A percentile compares a stretch with the other conserved stretches of the same genome.
These are phyloP conservation scores for Blastocystis sp. DNA, from an alignment of 352 stramenopile species.

Conservation along the genomic window DNA sequence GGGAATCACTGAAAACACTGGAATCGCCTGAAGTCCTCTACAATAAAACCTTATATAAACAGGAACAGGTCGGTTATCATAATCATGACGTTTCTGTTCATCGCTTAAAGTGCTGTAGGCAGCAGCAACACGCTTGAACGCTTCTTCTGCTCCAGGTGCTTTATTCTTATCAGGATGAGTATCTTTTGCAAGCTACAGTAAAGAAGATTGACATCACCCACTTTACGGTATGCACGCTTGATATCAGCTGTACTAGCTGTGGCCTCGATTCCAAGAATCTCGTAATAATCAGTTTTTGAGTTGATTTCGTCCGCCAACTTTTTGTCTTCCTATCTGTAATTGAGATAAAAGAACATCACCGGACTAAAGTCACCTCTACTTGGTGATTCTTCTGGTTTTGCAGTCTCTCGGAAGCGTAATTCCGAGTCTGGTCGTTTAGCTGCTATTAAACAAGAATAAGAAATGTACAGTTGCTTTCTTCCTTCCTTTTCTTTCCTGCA, in stretches of 20 bases:
- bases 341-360: background rate
- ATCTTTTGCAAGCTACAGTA: constrained; percentile 79
- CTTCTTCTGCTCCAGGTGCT: constrained; percentile 89
- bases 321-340: constrained; percentile 38
- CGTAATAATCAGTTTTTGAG: constrained; percentile 82
- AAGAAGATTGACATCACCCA: constrained; percentile 69
- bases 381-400: background rate
- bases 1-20: background rate
- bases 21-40: background rate
- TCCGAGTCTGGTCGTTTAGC: background rate
- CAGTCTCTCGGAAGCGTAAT: background rate
- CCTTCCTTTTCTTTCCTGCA: background rate
- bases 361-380: background rate
- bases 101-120: constrained; percentile 88
- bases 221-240: constrained; percentile 86
- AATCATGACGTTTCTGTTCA: constrained; percentile 81
- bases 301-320: constrained; percentile 83
- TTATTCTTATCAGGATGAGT: constrained; percentile 90
- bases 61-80: constrained; percentile 75
- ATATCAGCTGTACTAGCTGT: constrained; percentile 80
- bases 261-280: constrained; percentile 79
- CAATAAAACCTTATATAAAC: background rate
- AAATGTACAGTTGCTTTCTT: background rate
- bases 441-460: background rate
- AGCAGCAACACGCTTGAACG: constrained; percentile 90